Evolutionary conservation across 2,329 filamentous ascomycete genomes (phyloP), one percentile per base, ranked within the genome.

Genomic region (Trichophyton verrucosum): DNA sequence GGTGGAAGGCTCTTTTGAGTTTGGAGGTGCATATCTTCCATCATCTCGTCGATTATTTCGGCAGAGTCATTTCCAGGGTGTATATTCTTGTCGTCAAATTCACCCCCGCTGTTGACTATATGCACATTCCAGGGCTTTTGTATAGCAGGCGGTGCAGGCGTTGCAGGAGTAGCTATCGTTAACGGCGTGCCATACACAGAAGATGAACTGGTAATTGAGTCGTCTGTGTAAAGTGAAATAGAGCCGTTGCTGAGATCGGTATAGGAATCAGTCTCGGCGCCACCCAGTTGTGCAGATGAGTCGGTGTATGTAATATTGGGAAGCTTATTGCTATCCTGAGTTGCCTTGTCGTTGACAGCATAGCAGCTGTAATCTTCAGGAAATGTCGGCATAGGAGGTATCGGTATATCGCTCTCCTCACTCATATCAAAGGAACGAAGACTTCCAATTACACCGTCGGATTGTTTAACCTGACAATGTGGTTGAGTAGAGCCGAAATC

Each of bases 401-500:
- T 57, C 8, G 4, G 30, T 22, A 57, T 22, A 42, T 57, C 55
- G 33, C 38, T 24, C 17, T 38, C 30, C 8, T 11, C 30, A 42
- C n/a, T 42, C 55, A 57, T 57, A 4, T 38, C 33, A 11, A 57
- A 57, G 20, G 55, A 42, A 11, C n/a, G 30, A 42, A 57, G 38
- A 22, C 55, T 57, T 38, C 44, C 44, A 17, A 60, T 44, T 30
- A 42, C 27, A 15, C 24, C 51, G 3, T 22, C 27, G n/a, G 38
- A 55, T n/a, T 61, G 55, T 24, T 38, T 51, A 15, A 47, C 11
- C 17, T 49, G 22, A 33, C 56, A 59, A 33, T 61, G 56, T 5
- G 46, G 30, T 30, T 53, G 46, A 20, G 57, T 59, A 27, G 57
- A 44, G 15, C 57, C 57, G 17, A 59, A 64, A 27, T 65, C 61